phyloP scores from a whole-genome alignment of 352 stramenopile genomes.

The Thraustotheca clavata region DNA sequence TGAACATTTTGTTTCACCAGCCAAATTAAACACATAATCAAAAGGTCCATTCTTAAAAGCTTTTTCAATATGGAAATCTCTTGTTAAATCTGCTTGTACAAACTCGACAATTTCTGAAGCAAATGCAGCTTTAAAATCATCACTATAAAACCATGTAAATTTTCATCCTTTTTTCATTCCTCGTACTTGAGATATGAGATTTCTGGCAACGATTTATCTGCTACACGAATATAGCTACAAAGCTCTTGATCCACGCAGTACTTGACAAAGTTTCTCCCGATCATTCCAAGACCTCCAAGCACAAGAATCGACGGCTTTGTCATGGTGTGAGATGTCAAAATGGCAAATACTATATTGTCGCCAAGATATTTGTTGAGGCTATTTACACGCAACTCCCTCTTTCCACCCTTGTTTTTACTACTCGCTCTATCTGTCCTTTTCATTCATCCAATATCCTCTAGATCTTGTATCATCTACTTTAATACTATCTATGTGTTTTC shows the following conservation, averaged over 20 bases:
- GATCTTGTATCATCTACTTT: too few species aligned
- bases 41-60: slow-evolving; percentile 68
- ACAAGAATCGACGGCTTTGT: slow-evolving; percentile 68
- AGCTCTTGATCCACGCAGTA: slow-evolving; percentile 65
- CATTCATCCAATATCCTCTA: too few species aligned
- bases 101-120: slow-evolving; percentile 59
- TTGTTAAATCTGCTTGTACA: slow-evolving; percentile 73
- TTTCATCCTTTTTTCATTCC: background rate
- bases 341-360: too few species aligned
- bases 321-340: background rate
- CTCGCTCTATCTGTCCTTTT: too few species aligned
- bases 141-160: slow-evolving; percentile 20
- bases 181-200: slow-evolving; percentile 78
- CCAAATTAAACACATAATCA: slow-evolving; percentile 81
- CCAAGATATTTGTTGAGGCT: background rate
- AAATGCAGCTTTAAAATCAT: slow-evolving; percentile 59
- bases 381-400: background rate
- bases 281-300: slow-evolving; percentile 76
- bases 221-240: slow-evolving; percentile 56
- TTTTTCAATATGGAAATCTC: slow-evolving; percentile 66
- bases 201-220: slow-evolving; percentile 81
- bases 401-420: too few species aligned
- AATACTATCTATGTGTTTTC: too few species aligned
- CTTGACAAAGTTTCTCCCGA: slow-evolving; percentile 83
- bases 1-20: slow-evolving; percentile 75